phyloP scores from a whole-genome alignment of 768 basidiomycete genomes.

The Pleurotus djamor region DNA sequence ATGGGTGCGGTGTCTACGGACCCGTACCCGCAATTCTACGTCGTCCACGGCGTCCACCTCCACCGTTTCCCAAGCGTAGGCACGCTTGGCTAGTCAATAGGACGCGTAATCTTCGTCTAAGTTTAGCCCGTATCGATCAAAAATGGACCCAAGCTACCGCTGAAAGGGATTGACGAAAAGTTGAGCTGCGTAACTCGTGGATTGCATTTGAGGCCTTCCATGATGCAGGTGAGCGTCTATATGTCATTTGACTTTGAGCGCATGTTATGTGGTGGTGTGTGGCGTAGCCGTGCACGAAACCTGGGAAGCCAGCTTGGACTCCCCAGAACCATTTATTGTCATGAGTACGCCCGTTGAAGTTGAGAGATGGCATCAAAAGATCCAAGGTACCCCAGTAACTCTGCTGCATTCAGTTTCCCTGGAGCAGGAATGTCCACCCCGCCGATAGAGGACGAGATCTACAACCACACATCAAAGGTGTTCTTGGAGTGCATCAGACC shows the following conservation, averaged over 20 bases:
- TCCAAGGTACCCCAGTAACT: no score
- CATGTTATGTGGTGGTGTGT: not conserved
- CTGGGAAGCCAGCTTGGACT: not conserved
- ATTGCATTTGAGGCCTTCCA: not conserved
- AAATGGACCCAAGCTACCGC: no score
- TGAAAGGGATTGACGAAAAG: no score
- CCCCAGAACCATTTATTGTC: no score
- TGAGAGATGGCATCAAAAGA: no score
- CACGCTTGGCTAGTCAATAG: no score
- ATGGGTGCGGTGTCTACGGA: slow-evolving; percentile 1
- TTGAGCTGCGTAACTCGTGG: not conserved
- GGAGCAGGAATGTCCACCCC: not conserved
- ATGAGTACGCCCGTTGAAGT: no score
- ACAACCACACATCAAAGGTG: not conserved
- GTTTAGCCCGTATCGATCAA: no score
- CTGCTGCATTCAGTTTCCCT: no score
- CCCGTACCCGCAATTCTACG: not conserved
- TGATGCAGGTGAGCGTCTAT: not conserved
- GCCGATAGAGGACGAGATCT: not conserved
- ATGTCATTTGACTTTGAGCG: not conserved
- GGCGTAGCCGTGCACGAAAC: not conserved
- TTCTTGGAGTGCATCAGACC: not conserved
- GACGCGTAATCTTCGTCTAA: no score
- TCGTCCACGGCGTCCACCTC: no score
- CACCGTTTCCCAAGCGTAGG: not conserved